These are phyloP conservation scores for Adansonia digitata DNA, from an alignment of 345 rosid species.

Conservation along the genomic window DNA sequence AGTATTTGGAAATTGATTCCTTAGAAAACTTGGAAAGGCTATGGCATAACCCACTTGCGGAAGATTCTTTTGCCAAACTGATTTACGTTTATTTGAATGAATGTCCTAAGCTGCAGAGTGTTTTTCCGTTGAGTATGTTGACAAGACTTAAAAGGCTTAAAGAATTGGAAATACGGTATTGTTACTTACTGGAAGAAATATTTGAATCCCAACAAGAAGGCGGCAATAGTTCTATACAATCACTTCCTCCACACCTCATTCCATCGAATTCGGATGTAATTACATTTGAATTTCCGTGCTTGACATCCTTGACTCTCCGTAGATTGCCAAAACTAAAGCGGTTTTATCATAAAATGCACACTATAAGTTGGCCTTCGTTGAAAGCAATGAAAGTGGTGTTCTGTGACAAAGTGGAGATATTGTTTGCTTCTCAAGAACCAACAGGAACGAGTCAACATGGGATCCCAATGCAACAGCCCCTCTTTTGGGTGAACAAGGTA, in stretches of 20 bases:
- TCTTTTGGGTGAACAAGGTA: not conserved
- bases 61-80: not conserved
- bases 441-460: not conserved
- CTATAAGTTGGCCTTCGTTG: not conserved
- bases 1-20: not conserved
- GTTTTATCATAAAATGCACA: not conserved
- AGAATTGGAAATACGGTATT: rapidly evolving
- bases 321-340: not conserved
- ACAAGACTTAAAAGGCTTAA: not conserved
- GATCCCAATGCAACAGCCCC: not conserved
- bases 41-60: not conserved
- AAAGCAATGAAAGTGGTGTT: rapidly evolving
- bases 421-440: not conserved
- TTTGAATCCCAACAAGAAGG: not conserved
- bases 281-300: not conserved
- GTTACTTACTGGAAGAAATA: not conserved
- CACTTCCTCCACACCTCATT: not conserved
- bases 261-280: not conserved
- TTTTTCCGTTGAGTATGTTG: not conserved
- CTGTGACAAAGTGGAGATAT: not conserved
- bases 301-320: not conserved
- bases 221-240: not conserved
- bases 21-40: not conserved
- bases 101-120: not conserved
- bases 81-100: not conserved